phyloP scores from a whole-genome alignment of 345 rosid species.

The Eucalyptus polybractea region DNA sequence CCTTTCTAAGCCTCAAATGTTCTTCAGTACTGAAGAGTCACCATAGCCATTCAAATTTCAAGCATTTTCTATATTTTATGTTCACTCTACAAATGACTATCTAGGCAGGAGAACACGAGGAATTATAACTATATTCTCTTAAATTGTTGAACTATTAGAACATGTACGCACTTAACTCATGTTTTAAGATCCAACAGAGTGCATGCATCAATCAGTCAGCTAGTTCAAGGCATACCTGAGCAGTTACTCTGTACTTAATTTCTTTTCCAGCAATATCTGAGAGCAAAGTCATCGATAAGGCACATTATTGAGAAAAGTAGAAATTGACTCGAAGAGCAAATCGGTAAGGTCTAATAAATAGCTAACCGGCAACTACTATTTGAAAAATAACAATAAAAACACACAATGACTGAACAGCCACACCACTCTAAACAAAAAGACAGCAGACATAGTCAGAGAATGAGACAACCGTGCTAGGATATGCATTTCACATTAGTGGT shows the following conservation, averaged over 20 bases:
- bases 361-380: not conserved
- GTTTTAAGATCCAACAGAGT: not conserved
- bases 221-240: constrained; percentile 18
- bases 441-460: not conserved
- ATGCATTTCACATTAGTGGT: not conserved
- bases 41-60: not conserved
- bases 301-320: not conserved
- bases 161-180: not conserved
- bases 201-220: not conserved
- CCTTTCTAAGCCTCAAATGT: not conserved
- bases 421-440: not conserved
- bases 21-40: not conserved
- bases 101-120: not conserved
- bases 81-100: not conserved
- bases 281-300: not conserved
- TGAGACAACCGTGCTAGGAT: not conserved
- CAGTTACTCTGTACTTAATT: constrained; percentile 15
- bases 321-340: not conserved
- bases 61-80: not conserved
- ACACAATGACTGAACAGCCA: not conserved
- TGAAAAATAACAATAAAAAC: not conserved
- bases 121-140: not conserved
- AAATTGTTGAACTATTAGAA: not conserved
- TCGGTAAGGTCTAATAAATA: not conserved
- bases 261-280: constrained; percentile 24